Conservation (phyloP, 108 stramenopile species). For the Nitzschia sp. region DNA sequence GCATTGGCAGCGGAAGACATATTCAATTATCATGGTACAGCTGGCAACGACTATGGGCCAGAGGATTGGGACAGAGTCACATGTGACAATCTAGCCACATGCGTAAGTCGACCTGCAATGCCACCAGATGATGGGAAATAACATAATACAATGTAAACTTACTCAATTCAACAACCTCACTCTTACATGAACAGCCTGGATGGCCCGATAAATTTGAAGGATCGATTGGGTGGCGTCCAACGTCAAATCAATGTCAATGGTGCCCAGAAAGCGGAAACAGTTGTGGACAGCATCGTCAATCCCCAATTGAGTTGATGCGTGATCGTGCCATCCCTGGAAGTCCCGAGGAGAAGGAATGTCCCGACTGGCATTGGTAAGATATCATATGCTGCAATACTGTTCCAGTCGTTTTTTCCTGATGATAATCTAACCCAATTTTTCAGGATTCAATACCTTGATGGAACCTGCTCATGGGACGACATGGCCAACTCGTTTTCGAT, state of each 20-base stretch:
- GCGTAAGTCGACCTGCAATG: slow-evolving; percentile 31
- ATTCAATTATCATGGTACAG: slow-evolving; percentile 38
- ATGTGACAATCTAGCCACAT: slow-evolving; percentile 43
- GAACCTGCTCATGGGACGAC: slow-evolving; percentile 48
- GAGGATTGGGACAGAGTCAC: slow-evolving; percentile 48
- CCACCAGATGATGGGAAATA: too few relatives aligned
- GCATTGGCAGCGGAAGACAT: slow-evolving; percentile 12
- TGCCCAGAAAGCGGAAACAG: slow-evolving; percentile 41
- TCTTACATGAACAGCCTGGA: slow-evolving; percentile 29
- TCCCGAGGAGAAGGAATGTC: slow-evolving; percentile 37
- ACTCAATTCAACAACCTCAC: too few relatives aligned
- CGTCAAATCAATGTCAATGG: slow-evolving; percentile 42
- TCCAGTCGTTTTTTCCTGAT: not conserved
- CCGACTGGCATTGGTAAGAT: slow-evolving; percentile 48
- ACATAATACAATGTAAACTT: too few relatives aligned
- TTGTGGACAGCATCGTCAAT: slow-evolving; percentile 44
- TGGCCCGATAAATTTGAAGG: slow-evolving; percentile 46
- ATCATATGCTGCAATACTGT: not conserved
- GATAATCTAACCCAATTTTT: not conserved
- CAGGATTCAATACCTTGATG: slow-evolving; percentile 45
- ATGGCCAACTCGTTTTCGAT: slow-evolving; percentile 36
- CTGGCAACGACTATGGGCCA: slow-evolving; percentile 48
- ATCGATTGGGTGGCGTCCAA: slow-evolving; percentile 34
- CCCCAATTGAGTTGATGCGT: slow-evolving; percentile 65
- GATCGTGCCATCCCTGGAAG: slow-evolving; percentile 42